phyloP scores from a whole-genome alignment of 768 basidiomycete genomes.

The Scleroderma citrinum region DNA sequence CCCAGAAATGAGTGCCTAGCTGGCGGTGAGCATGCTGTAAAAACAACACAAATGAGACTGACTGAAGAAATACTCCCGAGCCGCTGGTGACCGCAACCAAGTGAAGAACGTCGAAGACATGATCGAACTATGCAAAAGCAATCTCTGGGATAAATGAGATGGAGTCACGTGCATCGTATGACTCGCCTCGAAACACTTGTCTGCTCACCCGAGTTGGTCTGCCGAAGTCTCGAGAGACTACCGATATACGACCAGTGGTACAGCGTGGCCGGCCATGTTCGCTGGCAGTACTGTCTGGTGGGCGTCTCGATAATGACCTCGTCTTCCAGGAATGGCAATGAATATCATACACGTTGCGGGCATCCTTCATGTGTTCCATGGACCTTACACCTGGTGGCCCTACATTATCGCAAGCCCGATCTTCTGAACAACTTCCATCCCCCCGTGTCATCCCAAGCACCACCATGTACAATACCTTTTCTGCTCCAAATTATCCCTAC shows the following conservation, averaged over 20 bases:
- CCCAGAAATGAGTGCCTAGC: constrained; percentile 96
- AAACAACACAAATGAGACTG: constrained; percentile 27
- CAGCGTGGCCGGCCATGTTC: not conserved
- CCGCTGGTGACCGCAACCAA: constrained; percentile 90
- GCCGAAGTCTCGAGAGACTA: not conserved
- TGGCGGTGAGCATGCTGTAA: constrained; percentile 12
- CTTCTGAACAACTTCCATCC: constrained; percentile 1
- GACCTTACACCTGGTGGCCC: constrained; percentile 16
- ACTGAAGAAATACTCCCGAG: constrained; percentile 95
- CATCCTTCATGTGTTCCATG: constrained; percentile 8
- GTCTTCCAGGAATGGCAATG: constrained; percentile 31
- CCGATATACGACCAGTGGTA: not conserved
- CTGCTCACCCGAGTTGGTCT: no score
- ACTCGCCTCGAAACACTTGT: no score
- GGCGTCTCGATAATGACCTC: not conserved
- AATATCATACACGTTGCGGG: constrained; percentile 20
- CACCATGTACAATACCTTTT: constrained; percentile 28
- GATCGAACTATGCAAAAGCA: constrained; percentile 5
- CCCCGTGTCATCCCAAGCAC: constrained; percentile 2
- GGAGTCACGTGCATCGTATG: no score
- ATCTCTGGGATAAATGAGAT: no score
- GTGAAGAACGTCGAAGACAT: constrained; percentile 85
- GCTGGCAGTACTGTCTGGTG: not conserved
- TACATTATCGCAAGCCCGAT: constrained; percentile 11
- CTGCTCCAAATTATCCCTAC: constrained; percentile 38